These are phyloP conservation scores for Calonectria honghensis DNA, from an alignment of 2,329 filamentous ascomycete genomes.

Conservation along the genomic window DNA sequence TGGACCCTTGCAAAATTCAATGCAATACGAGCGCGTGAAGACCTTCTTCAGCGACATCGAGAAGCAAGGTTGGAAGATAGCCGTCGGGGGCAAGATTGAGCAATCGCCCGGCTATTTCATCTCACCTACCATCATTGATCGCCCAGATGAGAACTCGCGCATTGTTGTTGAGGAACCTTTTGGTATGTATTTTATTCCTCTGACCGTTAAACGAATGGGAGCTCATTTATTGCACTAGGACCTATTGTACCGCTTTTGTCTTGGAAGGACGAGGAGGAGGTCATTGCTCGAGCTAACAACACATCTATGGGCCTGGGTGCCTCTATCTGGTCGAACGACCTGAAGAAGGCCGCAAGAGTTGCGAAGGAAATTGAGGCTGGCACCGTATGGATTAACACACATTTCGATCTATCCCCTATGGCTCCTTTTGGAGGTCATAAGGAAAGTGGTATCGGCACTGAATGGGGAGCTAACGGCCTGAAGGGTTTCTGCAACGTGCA, in stretches of 20 bases:
- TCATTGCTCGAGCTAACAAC: conserved; percentile 73
- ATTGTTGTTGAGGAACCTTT: conserved; percentile 74
- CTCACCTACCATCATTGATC: conserved; percentile 75
- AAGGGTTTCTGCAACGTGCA: conserved; percentile 34
- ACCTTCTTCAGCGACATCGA: conserved; percentile 70
- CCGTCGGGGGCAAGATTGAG: conserved; percentile 55
- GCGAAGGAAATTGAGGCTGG: conserved; percentile 74
- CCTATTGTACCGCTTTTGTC: conserved; percentile 78
- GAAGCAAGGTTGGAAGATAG: conserved; percentile 64
- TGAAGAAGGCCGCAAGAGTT: conserved; percentile 69
- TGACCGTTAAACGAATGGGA: no score
- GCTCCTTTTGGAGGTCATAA: conserved; percentile 67
- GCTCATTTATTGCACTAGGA: conserved; percentile 16
- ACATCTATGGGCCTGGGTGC: conserved; percentile 72
- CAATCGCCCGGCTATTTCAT: conserved; percentile 71
- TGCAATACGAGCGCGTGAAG: conserved; percentile 76
- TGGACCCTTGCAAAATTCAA: conserved; percentile 78
- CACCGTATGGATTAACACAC: conserved; percentile 76
- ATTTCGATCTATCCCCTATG: conserved; percentile 65
- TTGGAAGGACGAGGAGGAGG: conserved; percentile 78
- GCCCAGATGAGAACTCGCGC: conserved; percentile 73
- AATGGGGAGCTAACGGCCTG: conserved; percentile 63
- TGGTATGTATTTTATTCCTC: conserved; percentile 53
- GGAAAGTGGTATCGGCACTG: conserved; percentile 65
- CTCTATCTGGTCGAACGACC: conserved; percentile 73